These are phyloP conservation scores for Ogataea degrootiae DNA, from an alignment of 805 yeast species.

Conservation along the genomic window DNA sequence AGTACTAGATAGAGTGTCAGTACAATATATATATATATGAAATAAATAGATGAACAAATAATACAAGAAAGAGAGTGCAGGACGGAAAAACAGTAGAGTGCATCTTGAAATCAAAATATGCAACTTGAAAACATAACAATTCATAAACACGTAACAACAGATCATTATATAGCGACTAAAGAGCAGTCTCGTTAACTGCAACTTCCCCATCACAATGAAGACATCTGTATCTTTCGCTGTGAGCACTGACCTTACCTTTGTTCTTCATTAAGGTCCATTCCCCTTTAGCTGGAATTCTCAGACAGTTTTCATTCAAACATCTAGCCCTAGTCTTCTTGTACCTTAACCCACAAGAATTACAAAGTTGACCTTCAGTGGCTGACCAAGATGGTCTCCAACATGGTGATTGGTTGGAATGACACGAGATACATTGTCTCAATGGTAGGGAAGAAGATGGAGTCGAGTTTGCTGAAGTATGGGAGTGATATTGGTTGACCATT, in stretches of 20 bases:
- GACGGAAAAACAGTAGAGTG: too few relatives aligned
- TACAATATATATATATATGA: too few relatives aligned
- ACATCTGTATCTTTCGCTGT: constrained; percentile 40
- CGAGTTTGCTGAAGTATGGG: constrained; percentile 2
- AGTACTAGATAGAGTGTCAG: too few relatives aligned
- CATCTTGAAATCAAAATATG: too few relatives aligned
- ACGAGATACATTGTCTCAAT: constrained; percentile 73
- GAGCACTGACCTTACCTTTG: constrained; percentile 44
- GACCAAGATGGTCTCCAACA: constrained; percentile 99
- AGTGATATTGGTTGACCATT: not conserved
- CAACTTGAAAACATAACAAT: too few relatives aligned
- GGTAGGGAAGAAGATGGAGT: constrained; percentile 9
- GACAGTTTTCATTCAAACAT: constrained; percentile 70
- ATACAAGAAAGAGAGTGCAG: too few relatives aligned
- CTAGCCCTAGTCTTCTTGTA: constrained; percentile 93
- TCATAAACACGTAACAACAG: too few relatives aligned
- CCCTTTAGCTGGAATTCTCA: constrained; percentile 92
- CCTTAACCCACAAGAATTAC: constrained; percentile 93
- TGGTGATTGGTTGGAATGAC: constrained; percentile 87
- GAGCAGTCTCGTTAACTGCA: constrained; percentile 32
- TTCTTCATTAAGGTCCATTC: constrained; percentile 87
- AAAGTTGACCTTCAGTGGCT: constrained; percentile 82
- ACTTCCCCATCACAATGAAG: constrained; percentile 56
- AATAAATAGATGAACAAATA: too few relatives aligned
- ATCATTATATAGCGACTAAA: too few relatives aligned